phyloP scores from a whole-genome alignment of 352 stramenopile genomes.

The Phytophthora agathidicida region DNA sequence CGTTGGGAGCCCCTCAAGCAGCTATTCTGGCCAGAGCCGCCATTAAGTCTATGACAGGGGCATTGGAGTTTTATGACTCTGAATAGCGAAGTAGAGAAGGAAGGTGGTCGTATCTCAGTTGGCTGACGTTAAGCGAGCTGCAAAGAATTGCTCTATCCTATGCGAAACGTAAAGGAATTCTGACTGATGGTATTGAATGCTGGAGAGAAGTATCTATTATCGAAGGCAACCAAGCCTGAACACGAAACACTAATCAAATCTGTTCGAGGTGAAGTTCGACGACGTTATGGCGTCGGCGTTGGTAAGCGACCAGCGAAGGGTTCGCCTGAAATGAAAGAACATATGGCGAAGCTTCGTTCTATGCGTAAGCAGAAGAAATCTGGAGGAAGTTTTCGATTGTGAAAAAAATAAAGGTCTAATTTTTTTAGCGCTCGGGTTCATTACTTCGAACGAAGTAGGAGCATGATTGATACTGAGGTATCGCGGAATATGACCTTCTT shows the following conservation, averaged over 20 bases:
- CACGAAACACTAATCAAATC: slow-evolving; percentile 13
- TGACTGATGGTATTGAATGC: slow-evolving; percentile 16
- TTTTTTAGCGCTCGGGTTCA: background rate
- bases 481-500: slow-evolving; percentile 6
- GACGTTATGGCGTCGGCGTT: slow-evolving; percentile 16
- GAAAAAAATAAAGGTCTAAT: background rate
- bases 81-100: slow-evolving; percentile 2
- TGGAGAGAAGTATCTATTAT: slow-evolving; percentile 3
- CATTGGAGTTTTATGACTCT: slow-evolving; percentile 4
- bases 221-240: slow-evolving; percentile 10
- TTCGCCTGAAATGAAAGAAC: background rate
- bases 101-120: background rate
- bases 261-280: background rate
- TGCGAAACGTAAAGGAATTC: slow-evolving; percentile 10
- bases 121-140: slow-evolving; percentile 4
- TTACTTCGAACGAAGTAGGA: slow-evolving; percentile 9
- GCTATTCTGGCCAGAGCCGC: slow-evolving; percentile 2
- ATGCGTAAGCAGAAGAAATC: no score
- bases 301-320: background rate
- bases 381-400: slow-evolving; percentile 8
- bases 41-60: background rate
- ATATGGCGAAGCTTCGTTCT: slow-evolving; percentile 5
- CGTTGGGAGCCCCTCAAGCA: no score
- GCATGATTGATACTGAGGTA: slow-evolving; percentile 14
- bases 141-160: background rate